phyloP scores from a whole-genome alignment of 495 filamentous ascomycete genomes.

The Jackrogersella minutella region DNA sequence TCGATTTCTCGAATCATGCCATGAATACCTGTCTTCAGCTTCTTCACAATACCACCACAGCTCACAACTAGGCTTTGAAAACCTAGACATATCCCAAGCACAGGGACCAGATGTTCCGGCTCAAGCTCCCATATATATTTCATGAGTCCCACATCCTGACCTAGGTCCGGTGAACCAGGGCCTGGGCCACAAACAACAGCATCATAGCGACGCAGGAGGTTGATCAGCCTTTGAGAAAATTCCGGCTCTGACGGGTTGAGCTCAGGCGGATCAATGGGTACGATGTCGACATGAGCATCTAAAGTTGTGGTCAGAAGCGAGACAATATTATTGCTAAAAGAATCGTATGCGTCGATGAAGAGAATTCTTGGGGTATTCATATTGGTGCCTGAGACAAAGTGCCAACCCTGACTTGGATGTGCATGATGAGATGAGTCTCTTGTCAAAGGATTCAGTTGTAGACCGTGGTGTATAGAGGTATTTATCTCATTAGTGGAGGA shows the following conservation, averaged over 20 bases:
- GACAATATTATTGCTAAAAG: slow-evolving; percentile 93
- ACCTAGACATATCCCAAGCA: slow-evolving; percentile 90
- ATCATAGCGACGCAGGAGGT: slow-evolving; percentile 66
- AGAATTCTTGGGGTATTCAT: slow-evolving; percentile 65
- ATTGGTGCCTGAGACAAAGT: slow-evolving; percentile 21
- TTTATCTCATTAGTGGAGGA: slow-evolving; percentile 29
- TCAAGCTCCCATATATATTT: slow-evolving; percentile 74
- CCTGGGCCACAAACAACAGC: slow-evolving; percentile 84
- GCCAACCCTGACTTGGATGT: slow-evolving; percentile 14
- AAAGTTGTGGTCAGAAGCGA: slow-evolving; percentile 73
- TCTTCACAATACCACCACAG: slow-evolving; percentile 70
- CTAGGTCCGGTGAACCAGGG: slow-evolving; percentile 69
- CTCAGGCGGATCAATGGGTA: slow-evolving; percentile 72
- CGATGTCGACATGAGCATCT: slow-evolving; percentile 69
- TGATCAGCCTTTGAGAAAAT: slow-evolving; percentile 44
- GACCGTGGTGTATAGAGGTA: slow-evolving; percentile 13
- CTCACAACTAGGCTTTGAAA: slow-evolving; percentile 82
- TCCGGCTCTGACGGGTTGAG: slow-evolving; percentile 28
- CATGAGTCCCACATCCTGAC: slow-evolving; percentile 80
- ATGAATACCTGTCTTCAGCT: slow-evolving; percentile 74
- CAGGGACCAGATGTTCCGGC: slow-evolving; percentile 67
- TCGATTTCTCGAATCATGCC: slow-evolving; percentile 75
- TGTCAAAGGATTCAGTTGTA: not conserved
- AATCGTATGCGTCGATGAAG: slow-evolving; percentile 94
- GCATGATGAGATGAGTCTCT: slow-evolving; percentile 22